Evolutionary conservation across 2,329 filamentous ascomycete species (phyloP), one percentile per base, ranked within the genome.

Genomic region (Penicillium thymicola): DNA sequence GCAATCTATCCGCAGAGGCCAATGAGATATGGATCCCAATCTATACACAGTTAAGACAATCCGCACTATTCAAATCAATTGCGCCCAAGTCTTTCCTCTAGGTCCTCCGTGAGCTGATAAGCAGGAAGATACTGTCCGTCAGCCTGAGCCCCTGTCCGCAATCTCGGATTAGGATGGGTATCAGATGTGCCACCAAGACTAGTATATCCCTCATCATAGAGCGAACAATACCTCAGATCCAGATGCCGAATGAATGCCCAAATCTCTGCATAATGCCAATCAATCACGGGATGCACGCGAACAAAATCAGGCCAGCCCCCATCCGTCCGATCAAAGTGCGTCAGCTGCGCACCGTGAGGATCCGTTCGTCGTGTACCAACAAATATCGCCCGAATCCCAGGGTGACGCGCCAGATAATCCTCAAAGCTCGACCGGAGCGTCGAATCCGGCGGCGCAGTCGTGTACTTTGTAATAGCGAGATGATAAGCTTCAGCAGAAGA

Each of bases 261-360:
- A 52, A 97, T 93, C 73, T 97, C 93, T 11, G 85, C 84, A 74
- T 97, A 96, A 72, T 94, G 90, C 94, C 94, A 99, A 75, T 99
- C 94, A 69, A 99, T 92, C 10, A 99, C 89, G 0, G 94, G 93
- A 74, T 99, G 92, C 58, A 97, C 82, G 57, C 94, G 85, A 87
- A 97, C 92, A 69, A 97, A 96, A 42, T 81, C 78, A 36, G 94
- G 94, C 94, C 94, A 99, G 2, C 88, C 92, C 36, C 83, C 79
- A 74, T 97, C 94, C 5, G 94, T 99, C 49, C 82, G 83, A 70
- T 96, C 90, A 70, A 97, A 97, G 74, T 89, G 85, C 38, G 83
- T 89, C 67, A 99, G 74, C 16, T 82, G 79, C 65, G 85, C 86
- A 45, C 93, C 91, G 72, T 97, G 92, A 7, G 94, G 94, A 74